These are phyloP conservation scores for Aspergillus pseudotamarii DNA, from an alignment of 2,329 filamentous ascomycete species.

Conservation along the genomic window DNA sequence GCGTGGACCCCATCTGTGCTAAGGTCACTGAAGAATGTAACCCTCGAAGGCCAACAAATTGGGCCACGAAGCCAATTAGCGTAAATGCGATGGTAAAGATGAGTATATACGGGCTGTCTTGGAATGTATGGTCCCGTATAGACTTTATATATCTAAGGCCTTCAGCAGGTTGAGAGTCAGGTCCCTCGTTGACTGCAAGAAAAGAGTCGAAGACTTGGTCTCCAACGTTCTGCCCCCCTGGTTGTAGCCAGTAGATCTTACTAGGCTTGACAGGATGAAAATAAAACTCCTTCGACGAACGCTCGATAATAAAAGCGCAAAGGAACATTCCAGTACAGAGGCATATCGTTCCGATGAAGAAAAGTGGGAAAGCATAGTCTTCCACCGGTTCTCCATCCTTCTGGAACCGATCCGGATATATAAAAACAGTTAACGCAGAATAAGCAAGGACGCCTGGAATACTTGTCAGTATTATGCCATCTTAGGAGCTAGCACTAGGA, in stretches of 20 bases:
- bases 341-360: constrained; percentile 34
- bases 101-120: constrained; percentile 20
- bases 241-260: constrained; percentile 44
- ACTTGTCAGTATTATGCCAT: neutral
- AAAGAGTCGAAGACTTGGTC: constrained; percentile 45
- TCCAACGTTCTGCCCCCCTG: constrained; percentile 39
- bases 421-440: constrained; percentile 33
- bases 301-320: constrained; percentile 39
- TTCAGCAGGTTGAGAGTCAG: constrained; percentile 13
- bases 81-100: constrained; percentile 29
- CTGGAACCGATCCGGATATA: constrained; percentile 29
- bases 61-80: constrained; percentile 38
- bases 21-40: constrained; percentile 42
- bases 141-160: constrained; percentile 34
- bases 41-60: constrained; percentile 44
- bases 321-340: constrained; percentile 38
- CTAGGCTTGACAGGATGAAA: constrained; percentile 27
- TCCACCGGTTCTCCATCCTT: constrained; percentile 28
- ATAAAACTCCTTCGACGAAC: constrained; percentile 32
- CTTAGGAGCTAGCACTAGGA: too few species aligned
- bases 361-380: constrained; percentile 39
- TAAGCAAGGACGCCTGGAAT: constrained; percentile 30
- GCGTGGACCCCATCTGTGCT: constrained; percentile 36
- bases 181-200: constrained; percentile 30
- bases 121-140: constrained; percentile 17